These are phyloP conservation scores for Dactylellina drechsleri DNA, from an alignment of 2,329 filamentous ascomycete genomes.

Conservation along the genomic window DNA sequence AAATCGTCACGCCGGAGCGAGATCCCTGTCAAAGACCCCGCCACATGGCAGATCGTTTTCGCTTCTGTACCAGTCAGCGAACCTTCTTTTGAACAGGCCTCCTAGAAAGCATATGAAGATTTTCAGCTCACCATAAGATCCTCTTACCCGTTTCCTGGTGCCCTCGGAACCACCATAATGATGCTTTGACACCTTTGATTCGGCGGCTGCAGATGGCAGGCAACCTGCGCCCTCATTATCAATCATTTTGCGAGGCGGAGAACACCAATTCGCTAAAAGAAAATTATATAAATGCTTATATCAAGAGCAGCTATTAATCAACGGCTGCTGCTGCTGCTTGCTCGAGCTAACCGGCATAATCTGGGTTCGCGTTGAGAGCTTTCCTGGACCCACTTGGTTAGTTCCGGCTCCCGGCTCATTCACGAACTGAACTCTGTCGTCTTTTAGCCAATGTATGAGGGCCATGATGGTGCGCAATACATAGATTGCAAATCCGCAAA, in stretches of 20 bases:
- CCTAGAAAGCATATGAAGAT: no score
- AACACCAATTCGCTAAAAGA: slow-evolving; percentile 36
- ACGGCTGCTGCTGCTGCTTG: slow-evolving; percentile 1
- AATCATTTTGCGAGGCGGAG: slow-evolving; percentile 47
- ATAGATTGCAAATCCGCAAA: slow-evolving; percentile 30
- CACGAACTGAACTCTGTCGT: slow-evolving; percentile 19
- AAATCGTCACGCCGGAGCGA: slow-evolving; percentile 48
- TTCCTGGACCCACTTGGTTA: slow-evolving; percentile 47
- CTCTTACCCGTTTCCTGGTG: slow-evolving; percentile 34
- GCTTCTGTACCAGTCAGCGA: slow-evolving; percentile 54
- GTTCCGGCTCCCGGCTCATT: slow-evolving; percentile 35
- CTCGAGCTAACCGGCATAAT: slow-evolving; percentile 20
- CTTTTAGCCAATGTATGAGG: slow-evolving; percentile 50
- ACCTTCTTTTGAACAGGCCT: slow-evolving; percentile 34
- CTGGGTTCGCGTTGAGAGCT: slow-evolving; percentile 34
- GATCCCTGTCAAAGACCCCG: slow-evolving; percentile 47
- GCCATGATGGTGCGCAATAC: slow-evolving; percentile 29
- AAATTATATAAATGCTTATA: background rate
- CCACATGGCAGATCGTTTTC: slow-evolving; percentile 55
- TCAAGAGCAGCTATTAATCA: background rate
- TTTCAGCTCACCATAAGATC: no score
- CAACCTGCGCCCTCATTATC: slow-evolving; percentile 25
- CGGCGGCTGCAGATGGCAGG: slow-evolving; percentile 4
- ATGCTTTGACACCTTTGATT: slow-evolving; percentile 18
- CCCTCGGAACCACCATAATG: slow-evolving; percentile 20